Conservation (phyloP, 345 rosid genomes). For the Cardamine occulta region DNA sequence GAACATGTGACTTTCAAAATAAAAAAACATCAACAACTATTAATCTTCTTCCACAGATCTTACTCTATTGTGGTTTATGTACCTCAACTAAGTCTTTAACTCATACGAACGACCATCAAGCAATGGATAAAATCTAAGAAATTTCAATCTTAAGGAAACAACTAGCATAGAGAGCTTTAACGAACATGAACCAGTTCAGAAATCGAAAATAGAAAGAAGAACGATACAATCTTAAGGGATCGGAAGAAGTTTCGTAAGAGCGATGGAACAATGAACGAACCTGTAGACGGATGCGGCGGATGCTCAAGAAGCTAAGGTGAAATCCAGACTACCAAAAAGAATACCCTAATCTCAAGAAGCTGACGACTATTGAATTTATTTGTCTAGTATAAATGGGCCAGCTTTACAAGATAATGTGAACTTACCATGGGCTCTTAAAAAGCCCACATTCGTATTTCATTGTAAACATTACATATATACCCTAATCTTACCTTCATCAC, state of each 20-base stretch:
- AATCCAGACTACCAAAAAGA: conserved; percentile 20
- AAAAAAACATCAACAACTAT: not conserved
- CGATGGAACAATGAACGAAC: conserved; percentile 19
- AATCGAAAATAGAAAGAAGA: not conserved
- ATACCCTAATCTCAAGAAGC: not conserved
- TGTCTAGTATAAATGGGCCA: conserved; percentile 28
- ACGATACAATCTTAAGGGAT: not conserved
- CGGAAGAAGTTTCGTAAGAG: not conserved
- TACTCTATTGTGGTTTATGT: not conserved
- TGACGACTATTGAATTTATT: not conserved
- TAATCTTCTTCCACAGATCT: not conserved
- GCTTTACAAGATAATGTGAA: not conserved
- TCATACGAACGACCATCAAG: not conserved
- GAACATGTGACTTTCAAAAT: not conserved
- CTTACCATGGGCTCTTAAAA: not conserved
- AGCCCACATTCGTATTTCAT: conserved; percentile 13
- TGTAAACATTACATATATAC: not conserved
- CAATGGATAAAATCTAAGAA: not conserved
- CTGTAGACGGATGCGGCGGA: conserved; percentile 40
- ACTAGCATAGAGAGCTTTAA: not conserved
- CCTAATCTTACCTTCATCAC: not conserved
- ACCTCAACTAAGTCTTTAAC: not conserved
- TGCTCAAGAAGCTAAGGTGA: not conserved
- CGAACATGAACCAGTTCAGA: conserved; percentile 2
- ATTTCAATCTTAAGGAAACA: not conserved